Base-by-base conservation (phyloP, 805 yeast genomes). In the Yarrowia sp. region DNA sequence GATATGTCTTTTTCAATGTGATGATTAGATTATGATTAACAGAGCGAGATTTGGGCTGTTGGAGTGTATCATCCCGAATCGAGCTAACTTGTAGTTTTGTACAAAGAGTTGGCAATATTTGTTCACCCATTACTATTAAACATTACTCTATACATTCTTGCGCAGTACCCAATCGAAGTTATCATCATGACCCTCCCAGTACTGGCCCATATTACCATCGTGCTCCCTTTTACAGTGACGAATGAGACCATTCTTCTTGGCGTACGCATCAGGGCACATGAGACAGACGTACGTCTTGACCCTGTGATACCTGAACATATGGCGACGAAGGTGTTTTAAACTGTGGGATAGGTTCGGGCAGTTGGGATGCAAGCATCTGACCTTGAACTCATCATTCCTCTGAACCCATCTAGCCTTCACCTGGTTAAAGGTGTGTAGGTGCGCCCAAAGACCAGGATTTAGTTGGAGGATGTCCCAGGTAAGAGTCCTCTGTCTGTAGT, bases 1-100 rank as follows among this genome's bases (percentile, higher is more conserved):
- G 55, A 52, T 42, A 50, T 46, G 53, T 53, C 59, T 53, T 38
- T 61, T 61, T 63, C 45, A 63, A 59, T 59, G 65, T 59, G 42
- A 53, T 53, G 59, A 53, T 40, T 53, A 53, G 59, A 53, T 53
- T 53, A 53, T 53, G 59, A 53, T 40, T 53, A 53, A 49, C 14
- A 5, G 16, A 36, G 11, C 22, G 10, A 48, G 36, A 22, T 5
- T 5, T 3, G 12, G 12, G 40, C 40, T 38, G 32, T 26, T 19
- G 19, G 32, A 26, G 32, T 5, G 32, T 26, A 26, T 26, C 32
- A 5, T 26, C 32, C 19, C 1, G 43, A 41, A 2, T 41, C 43
- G n/a, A 41, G 43, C n/a, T 14, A 41, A 12, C 43, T 7, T 41
- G 43, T 41, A 41, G 43, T 11, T 15, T 12, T 14, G 43, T 26